Evolutionary conservation across 2,329 filamentous ascomycete species (phyloP).

Genomic region (Sporothrix phasma): DNA sequence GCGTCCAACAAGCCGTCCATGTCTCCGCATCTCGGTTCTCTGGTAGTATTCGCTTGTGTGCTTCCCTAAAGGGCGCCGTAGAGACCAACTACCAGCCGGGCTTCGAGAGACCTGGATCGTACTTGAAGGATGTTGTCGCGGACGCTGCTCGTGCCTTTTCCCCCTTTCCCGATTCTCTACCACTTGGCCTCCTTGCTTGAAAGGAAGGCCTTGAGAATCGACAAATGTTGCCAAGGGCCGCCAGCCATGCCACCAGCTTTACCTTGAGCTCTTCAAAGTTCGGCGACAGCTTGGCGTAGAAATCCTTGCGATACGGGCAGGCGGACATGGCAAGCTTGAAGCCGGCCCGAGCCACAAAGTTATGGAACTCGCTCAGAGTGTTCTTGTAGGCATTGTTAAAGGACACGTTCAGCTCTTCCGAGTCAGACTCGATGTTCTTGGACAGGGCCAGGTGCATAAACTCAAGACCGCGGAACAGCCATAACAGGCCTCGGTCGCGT

Average conservation of each 20-base stretch:
- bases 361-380: conserved; percentile 88
- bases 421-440: conserved; percentile 58
- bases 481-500: conserved; percentile 78
- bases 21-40: not conserved
- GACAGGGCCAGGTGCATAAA: conserved; percentile 82
- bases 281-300: conserved; percentile 76
- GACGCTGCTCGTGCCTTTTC: not conserved
- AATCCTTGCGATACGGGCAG: conserved; percentile 86
- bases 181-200: conserved; percentile 48
- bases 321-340: conserved; percentile 91
- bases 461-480: conserved; percentile 83
- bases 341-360: conserved; percentile 78
- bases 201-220: conserved; percentile 54
- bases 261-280: conserved; percentile 51
- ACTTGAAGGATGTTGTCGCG: not conserved
- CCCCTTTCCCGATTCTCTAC: conserved; percentile 26
- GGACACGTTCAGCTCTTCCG: conserved; percentile 70
- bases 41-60: not conserved
- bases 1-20: not conserved
- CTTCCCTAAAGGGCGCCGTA: too few species aligned
- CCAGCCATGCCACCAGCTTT: conserved; percentile 62
- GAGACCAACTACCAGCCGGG: not conserved
- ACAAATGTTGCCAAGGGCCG: conserved; percentile 66
- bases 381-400: conserved; percentile 77
- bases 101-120: not conserved